phyloP scores from a whole-genome alignment of 305 asterid species.

The Ruellia speciosa region DNA sequence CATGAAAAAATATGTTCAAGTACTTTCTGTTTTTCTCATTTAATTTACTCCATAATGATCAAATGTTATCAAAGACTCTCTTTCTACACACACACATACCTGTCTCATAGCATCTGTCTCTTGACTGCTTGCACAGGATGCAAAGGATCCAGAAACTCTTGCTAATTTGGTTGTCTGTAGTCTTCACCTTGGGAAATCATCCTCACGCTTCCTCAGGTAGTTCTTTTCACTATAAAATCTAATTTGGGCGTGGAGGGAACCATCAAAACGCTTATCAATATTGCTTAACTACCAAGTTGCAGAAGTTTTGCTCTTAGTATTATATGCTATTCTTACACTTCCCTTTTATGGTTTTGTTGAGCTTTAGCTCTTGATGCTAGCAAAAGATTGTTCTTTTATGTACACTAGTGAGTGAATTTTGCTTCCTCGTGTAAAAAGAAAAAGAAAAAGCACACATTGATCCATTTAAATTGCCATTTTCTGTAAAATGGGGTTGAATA shows the following conservation, averaged over 20 bases:
- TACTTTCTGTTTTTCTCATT: neutral
- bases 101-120: neutral
- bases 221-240: neutral
- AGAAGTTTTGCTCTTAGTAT: neutral
- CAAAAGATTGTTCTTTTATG: too few relatives aligned
- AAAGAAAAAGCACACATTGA: too few relatives aligned
- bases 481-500: too few relatives aligned
- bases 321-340: neutral
- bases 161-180: conserved; percentile 85
- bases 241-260: neutral
- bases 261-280: neutral
- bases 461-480: too few relatives aligned
- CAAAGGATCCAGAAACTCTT: conserved; percentile 92
- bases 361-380: neutral
- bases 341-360: neutral
- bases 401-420: too few relatives aligned
- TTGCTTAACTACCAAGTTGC: neutral
- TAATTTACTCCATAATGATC: neutral
- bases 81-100: neutral
- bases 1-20: neutral
- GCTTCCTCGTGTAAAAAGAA: too few relatives aligned
- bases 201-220: conserved; percentile 83
- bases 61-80: too few relatives aligned
- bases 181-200: conserved; percentile 88
- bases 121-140: conserved; percentile 44